phyloP scores from a whole-genome alignment of 2,329 filamentous ascomycete genomes.

The Hyphodiscus sp. region DNA sequence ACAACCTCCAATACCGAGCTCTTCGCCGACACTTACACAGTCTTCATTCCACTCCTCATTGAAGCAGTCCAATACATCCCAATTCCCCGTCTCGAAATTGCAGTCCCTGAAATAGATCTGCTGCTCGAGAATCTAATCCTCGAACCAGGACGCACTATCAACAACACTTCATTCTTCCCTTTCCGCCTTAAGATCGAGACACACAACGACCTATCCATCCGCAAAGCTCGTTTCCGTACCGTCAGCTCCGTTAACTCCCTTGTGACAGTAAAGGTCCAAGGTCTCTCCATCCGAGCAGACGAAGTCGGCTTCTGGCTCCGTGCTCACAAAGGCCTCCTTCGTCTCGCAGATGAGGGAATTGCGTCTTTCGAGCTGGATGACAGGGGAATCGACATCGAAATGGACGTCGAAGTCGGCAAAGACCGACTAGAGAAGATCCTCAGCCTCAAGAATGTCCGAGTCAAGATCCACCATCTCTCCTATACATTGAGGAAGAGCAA shows the following conservation, averaged over 20 bases:
- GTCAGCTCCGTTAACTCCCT: constrained; percentile 58
- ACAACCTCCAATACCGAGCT: constrained; percentile 63
- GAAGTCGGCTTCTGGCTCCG: constrained; percentile 89
- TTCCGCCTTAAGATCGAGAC: constrained; percentile 76
- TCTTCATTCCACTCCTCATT: constrained; percentile 74
- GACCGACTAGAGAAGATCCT: constrained; percentile 77
- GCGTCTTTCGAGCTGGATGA: constrained; percentile 81
- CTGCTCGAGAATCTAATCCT: constrained; percentile 86
- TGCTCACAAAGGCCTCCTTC: constrained; percentile 67
- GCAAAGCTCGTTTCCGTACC: constrained; percentile 68
- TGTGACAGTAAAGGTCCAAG: constrained; percentile 72
- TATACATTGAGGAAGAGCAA: constrained; percentile 71
- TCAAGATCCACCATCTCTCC: constrained; percentile 79
- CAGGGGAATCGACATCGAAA: constrained; percentile 75
- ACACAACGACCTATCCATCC: constrained; percentile 79
- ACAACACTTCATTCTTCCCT: constrained; percentile 81
- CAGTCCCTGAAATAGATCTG: constrained; percentile 75
- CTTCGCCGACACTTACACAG: constrained; percentile 66
- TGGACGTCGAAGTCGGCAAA: constrained; percentile 78
- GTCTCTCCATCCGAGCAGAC: constrained; percentile 75
- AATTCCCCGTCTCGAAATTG: constrained; percentile 83
- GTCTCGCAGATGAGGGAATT: constrained; percentile 75
- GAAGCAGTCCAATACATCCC: constrained; percentile 79
- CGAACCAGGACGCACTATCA: constrained; percentile 78
- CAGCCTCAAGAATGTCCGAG: constrained; percentile 66